These are phyloP conservation scores for Closterium sp. DNA, from an alignment of 139 green algal genomes.

Conservation along the genomic window DNA sequence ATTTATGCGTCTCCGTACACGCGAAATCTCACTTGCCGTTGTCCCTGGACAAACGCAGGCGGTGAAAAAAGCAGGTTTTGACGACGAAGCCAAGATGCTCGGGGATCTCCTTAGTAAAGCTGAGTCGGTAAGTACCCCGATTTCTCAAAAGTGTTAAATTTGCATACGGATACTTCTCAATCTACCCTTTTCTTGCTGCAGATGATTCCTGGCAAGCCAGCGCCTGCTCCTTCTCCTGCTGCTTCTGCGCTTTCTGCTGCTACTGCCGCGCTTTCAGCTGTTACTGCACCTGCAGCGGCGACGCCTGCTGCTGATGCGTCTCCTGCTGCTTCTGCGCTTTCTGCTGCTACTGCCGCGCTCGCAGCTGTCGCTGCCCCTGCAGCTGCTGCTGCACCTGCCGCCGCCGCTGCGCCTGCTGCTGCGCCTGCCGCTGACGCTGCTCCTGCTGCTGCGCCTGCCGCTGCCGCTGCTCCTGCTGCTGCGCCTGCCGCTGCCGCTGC, in stretches of 20 bases:
- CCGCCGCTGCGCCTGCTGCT: not conserved
- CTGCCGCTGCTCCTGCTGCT: not conserved
- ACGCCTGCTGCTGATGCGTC: too few species aligned
- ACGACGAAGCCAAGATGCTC: not conserved
- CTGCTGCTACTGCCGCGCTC: too few species aligned
- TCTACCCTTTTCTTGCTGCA: not conserved
- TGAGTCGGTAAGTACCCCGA: not conserved
- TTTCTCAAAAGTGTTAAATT: not conserved
- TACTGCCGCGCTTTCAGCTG: not conserved
- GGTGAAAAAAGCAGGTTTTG: not conserved
- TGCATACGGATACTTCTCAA: not conserved
- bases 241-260: not conserved
- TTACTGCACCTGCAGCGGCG: too few species aligned
- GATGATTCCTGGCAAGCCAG: not conserved
- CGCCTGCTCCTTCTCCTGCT: not conserved
- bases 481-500: not conserved
- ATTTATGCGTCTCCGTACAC: too few species aligned
- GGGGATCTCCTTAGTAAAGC: not conserved
- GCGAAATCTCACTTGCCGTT: not conserved
- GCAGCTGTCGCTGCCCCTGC: too few species aligned
- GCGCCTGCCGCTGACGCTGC: too few species aligned
- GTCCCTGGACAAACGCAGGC: not conserved
- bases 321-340: too few species aligned
- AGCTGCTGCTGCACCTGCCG: too few species aligned
- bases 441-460: not conserved